phyloP scores from a whole-genome alignment of 2,329 filamentous ascomycete species.

The Aspergillus melleus region DNA sequence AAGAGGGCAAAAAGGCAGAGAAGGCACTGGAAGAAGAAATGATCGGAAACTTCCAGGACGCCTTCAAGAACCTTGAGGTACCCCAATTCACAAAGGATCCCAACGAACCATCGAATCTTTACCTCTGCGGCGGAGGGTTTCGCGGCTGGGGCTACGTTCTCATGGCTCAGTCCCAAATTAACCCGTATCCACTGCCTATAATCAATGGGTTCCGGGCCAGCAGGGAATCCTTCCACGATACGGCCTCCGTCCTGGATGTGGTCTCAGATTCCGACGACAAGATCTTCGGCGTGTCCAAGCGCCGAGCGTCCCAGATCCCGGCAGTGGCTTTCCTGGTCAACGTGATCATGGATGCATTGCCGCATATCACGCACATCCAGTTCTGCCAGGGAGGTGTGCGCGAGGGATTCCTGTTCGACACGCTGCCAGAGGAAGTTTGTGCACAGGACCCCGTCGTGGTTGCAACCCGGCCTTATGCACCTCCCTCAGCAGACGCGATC shows the following conservation, averaged over 20 bases:
- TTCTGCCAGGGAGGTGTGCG: constrained; percentile 88
- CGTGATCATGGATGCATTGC: constrained; percentile 68
- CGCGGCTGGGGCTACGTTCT: constrained; percentile 87
- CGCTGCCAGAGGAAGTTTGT: constrained; percentile 59
- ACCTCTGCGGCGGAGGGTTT: constrained; percentile 87
- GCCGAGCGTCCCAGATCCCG: constrained; percentile 77
- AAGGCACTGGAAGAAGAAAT: constrained; percentile 57
- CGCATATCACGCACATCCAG: constrained; percentile 69
- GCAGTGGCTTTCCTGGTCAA: constrained; percentile 81
- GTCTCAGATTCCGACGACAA: constrained; percentile 37
- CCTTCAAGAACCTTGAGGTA: constrained; percentile 59
- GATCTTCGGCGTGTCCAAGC: constrained; percentile 73
- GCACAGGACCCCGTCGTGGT: constrained; percentile 67
- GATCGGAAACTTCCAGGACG: constrained; percentile 56
- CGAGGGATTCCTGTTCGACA: constrained; percentile 78
- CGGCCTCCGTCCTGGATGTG: constrained; percentile 44
- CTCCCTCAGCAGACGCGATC: constrained; percentile 49
- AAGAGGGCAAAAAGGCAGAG: constrained; percentile 49
- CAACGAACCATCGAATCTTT: constrained; percentile 64
- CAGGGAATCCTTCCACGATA: constrained; percentile 61
- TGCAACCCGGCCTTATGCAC: constrained; percentile 57
- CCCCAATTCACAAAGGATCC: constrained; percentile 53
- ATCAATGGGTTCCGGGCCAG: constrained; percentile 75
- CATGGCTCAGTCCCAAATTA: constrained; percentile 71
- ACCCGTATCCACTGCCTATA: constrained; percentile 79